Conservation (phyloP, 2,329 filamentous ascomycete species). For the Pseudogymnoascus sp. region DNA sequence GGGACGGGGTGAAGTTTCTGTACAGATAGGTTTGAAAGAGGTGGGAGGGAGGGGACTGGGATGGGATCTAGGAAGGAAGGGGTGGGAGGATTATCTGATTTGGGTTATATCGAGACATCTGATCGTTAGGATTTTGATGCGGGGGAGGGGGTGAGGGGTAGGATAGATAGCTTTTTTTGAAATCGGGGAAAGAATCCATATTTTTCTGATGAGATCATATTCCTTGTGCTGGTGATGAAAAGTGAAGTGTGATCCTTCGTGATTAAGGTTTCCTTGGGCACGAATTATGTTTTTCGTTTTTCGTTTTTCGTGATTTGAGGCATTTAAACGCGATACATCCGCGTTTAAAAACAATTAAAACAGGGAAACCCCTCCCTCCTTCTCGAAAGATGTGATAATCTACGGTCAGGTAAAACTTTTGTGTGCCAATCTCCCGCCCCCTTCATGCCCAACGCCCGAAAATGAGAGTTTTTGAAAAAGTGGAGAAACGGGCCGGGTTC, state of each 20-base stretch:
- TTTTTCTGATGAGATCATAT: not conserved
- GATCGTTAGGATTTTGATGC: not conserved
- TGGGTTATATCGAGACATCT: not conserved
- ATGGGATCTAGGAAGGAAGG: not conserved
- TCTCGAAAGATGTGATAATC: too few species aligned
- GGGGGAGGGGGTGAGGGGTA: not conserved
- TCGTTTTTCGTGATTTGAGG: not conserved
- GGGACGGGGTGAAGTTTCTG: not conserved
- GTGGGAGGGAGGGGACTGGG: too few species aligned
- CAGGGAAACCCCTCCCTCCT: too few species aligned
- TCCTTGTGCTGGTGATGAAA: not conserved
- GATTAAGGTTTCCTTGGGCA: too few species aligned
- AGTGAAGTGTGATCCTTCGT: too few species aligned
- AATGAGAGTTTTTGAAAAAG: not conserved
- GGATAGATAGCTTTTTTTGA: not conserved
- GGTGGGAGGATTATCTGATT: not conserved
- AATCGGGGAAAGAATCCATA: not conserved
- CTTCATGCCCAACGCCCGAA: conserved; percentile 1
- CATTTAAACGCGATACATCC: too few species aligned
- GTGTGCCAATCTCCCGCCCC: not conserved
- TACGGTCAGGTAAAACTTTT: too few species aligned
- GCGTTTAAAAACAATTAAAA: too few species aligned
- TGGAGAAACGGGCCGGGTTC: not conserved
- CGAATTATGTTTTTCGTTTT: not conserved
- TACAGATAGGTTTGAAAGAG: not conserved